phyloP scores from a whole-genome alignment of 148 eudicot species.

The Vaccinium vitisidaea region DNA sequence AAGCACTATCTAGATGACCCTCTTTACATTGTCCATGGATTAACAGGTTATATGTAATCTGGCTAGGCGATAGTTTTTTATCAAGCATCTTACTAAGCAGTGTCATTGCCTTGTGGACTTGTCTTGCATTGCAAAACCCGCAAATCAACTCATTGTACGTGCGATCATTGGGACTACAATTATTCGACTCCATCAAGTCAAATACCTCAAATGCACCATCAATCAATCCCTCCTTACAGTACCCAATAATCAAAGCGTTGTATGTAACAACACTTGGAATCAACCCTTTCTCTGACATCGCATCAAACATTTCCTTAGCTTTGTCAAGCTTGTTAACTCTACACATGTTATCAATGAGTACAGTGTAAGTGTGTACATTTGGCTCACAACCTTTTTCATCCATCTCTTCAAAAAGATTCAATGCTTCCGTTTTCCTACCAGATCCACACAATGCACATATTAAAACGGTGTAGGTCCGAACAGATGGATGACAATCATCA shows the following conservation, averaged over 20 bases:
- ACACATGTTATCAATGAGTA: slow-evolving; percentile 58
- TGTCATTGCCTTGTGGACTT: slow-evolving; percentile 65
- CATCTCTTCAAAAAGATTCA: slow-evolving; percentile 66
- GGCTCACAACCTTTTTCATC: slow-evolving; percentile 61
- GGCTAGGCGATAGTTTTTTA: slow-evolving; percentile 47
- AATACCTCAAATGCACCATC: slow-evolving; percentile 60
- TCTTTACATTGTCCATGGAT: slow-evolving; percentile 71
- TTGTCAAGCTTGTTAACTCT: slow-evolving; percentile 54
- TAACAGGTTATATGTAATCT: slow-evolving; percentile 65
- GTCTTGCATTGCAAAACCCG: slow-evolving; percentile 56
- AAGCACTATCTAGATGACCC: slow-evolving; percentile 62
- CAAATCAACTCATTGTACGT: slow-evolving; percentile 79
- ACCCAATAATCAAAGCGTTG: slow-evolving; percentile 78
- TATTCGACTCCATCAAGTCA: slow-evolving; percentile 52
- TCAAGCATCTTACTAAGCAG: slow-evolving; percentile 67
- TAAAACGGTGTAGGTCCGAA: slow-evolving; percentile 70
- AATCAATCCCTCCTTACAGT: slow-evolving; percentile 60
- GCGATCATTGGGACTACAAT: slow-evolving; percentile 57
- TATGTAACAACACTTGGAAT: slow-evolving; percentile 58
- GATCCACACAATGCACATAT: slow-evolving; percentile 59
- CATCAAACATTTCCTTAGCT: slow-evolving; percentile 49
- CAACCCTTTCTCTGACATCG: slow-evolving; percentile 47
- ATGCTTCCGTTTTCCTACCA: slow-evolving; percentile 51
- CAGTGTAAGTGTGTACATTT: slow-evolving; percentile 74
- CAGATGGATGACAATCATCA: slow-evolving; percentile 65